Percentiles rank a stretch among this genome's conserved stretches.
Evolutionary conservation across 352 stramenopile genomes (phyloP).

Genomic region (Pythium plurisporium): DNA sequence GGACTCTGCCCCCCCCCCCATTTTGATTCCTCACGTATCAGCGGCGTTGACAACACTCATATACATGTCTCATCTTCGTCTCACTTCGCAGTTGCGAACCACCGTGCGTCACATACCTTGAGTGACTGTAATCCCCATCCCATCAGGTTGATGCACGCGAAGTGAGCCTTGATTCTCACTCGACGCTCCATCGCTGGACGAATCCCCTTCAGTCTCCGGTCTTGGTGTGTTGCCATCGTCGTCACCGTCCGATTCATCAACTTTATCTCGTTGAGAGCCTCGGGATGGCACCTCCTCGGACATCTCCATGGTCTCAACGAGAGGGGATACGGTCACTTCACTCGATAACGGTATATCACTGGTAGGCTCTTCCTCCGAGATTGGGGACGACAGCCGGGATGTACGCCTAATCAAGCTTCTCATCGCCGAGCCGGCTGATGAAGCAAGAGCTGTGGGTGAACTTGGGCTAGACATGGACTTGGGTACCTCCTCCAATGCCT

Average conservation of each 20-base stretch:
- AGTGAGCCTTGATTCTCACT: slow-evolving; percentile 11
- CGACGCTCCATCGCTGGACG: slow-evolving; percentile 3
- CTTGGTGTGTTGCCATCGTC: not conserved
- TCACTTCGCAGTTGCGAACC: not conserved
- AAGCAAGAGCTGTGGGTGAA: slow-evolving; percentile 11
- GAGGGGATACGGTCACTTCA: slow-evolving; percentile 3
- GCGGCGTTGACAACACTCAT: too few species aligned
- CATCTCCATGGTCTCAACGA: not conserved
- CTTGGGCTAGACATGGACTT: not conserved
- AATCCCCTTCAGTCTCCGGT: slow-evolving; percentile 11
- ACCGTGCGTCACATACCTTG: too few species aligned
- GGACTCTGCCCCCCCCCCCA: too few species aligned
- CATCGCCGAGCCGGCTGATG: slow-evolving; percentile 32
- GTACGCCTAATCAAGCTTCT: slow-evolving; percentile 52
- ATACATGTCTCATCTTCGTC: not conserved
- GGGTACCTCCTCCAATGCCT: not conserved
- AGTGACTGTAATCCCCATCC: too few species aligned
- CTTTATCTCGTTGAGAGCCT: not conserved
- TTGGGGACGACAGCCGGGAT: slow-evolving; percentile 39
- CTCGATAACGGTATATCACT: not conserved
- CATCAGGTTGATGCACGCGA: not conserved
- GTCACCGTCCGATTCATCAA: not conserved
- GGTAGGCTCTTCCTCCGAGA: slow-evolving; percentile 12
- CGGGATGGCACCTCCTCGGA: not conserved
- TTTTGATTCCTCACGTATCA: too few species aligned